A percentile compares a stretch with the other conserved stretches of the same genome.
These are phyloP conservation scores for Ciborinia camelliae DNA, from an alignment of 2,329 filamentous ascomycete species.

Conservation along the genomic window DNA sequence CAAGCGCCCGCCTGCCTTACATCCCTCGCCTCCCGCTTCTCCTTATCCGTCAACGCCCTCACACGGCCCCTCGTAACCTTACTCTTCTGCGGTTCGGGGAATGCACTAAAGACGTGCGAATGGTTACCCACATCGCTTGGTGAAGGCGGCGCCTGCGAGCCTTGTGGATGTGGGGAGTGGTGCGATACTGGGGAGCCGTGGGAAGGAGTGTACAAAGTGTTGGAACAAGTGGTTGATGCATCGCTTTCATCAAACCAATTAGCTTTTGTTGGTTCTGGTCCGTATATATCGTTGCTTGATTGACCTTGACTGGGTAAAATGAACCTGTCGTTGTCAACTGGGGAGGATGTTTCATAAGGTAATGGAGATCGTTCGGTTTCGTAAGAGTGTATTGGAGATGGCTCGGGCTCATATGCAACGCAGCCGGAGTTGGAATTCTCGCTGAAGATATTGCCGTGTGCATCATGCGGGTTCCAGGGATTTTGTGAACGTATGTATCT, in stretches of 20 bases:
- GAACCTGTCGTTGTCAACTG: background rate
- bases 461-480: constrained; percentile 31
- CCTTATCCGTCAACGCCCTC: constrained; percentile 31
- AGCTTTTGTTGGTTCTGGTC: constrained; percentile 19
- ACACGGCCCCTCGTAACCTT: constrained; percentile 32
- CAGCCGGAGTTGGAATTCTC: constrained; percentile 20
- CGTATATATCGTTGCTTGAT: constrained; percentile 31
- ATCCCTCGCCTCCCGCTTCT: constrained; percentile 35
- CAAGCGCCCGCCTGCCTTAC: constrained; percentile 36
- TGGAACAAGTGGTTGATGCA: constrained; percentile 23
- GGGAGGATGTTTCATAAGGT: constrained; percentile 41
- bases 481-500: constrained; percentile 16
- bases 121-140: constrained; percentile 24
- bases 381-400: constrained; percentile 58
- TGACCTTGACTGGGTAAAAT: background rate
- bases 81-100: constrained; percentile 25
- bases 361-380: constrained; percentile 68
- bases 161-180: constrained; percentile 21
- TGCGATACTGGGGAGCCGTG: constrained; percentile 23
- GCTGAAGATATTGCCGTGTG: constrained; percentile 23
- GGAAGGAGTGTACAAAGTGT: constrained; percentile 23
- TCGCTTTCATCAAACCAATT: constrained; percentile 27
- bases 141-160: constrained; percentile 24
- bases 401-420: constrained; percentile 52
- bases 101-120: constrained; percentile 32